Evolutionary conservation across 768 basidiomycete genomes (phyloP).

Genomic region (Tephrocybe sp.): DNA sequence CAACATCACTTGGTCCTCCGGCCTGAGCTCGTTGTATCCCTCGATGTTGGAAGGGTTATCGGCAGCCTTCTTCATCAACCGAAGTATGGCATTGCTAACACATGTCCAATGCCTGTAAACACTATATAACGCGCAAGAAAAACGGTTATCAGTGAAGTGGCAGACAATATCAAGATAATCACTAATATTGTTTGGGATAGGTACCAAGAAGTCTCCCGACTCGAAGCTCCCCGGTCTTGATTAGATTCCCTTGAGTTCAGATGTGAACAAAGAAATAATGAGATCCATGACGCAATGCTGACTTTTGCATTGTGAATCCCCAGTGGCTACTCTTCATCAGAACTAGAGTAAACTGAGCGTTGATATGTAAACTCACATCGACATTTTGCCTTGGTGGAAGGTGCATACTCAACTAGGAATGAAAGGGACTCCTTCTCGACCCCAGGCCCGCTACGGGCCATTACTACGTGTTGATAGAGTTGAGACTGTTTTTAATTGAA

Average conservation of each 20-base stretch:
- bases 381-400: background rate
- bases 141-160: background rate
- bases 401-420: background rate
- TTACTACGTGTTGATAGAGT: no score
- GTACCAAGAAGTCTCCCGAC: background rate
- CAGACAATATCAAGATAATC: background rate
- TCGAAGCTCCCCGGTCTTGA: background rate
- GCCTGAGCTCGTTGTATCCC: background rate
- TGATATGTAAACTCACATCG: no score
- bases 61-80: background rate
- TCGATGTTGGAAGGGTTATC: background rate
- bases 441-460: no score
- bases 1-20: background rate
- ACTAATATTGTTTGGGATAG: background rate
- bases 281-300: background rate
- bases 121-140: background rate
- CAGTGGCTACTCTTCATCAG: background rate
- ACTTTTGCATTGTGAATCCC: background rate
- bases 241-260: background rate
- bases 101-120: slow-evolving; percentile 2
- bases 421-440: no score
- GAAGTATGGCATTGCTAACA: background rate
- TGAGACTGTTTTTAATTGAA: no score
- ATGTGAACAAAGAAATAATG: background rate
- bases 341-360: no score